Conservation (phyloP, 208 protist genomes). For the Phytomonas sp. region DNA sequence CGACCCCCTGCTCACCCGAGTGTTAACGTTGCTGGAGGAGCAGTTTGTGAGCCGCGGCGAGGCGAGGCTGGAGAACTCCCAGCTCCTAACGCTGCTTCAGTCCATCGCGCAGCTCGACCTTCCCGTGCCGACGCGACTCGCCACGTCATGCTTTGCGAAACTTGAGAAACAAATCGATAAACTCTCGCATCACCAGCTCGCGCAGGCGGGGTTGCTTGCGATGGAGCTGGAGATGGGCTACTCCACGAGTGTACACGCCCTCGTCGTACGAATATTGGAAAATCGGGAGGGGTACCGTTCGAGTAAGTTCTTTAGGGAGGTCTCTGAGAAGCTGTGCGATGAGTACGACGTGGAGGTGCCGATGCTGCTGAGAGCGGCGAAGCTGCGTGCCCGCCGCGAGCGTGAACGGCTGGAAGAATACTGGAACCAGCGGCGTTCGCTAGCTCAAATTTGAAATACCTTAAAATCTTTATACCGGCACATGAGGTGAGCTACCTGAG, state of each 20-base stretch:
- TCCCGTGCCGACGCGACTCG: slow-evolving; percentile 32
- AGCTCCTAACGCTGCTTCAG: slow-evolving; percentile 60
- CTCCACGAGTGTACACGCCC: slow-evolving; percentile 33
- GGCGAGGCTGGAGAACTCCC: slow-evolving; percentile 40
- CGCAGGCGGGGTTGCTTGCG: slow-evolving; percentile 37
- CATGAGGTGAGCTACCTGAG: background rate
- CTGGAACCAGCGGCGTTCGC: slow-evolving; percentile 10
- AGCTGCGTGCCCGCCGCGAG: slow-evolving; percentile 41
- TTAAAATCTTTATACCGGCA: background rate
- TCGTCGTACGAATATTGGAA: slow-evolving; percentile 69
- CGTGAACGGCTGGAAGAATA: slow-evolving; percentile 27
- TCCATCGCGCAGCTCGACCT: slow-evolving; percentile 38
- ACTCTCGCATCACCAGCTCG: slow-evolving; percentile 44
- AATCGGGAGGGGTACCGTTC: slow-evolving; percentile 46
- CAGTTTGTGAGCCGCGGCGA: slow-evolving; percentile 32
- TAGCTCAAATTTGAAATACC: background rate
- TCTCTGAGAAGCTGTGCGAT: slow-evolving; percentile 64
- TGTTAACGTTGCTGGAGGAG: slow-evolving; percentile 36
- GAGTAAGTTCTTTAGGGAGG: slow-evolving; percentile 23
- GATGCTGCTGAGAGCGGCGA: slow-evolving; percentile 26
- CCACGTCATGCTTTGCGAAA: slow-evolving; percentile 42
- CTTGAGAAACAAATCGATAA: slow-evolving; percentile 45
- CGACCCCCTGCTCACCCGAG: slow-evolving; percentile 29
- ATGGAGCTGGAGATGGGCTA: slow-evolving; percentile 84
- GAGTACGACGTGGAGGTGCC: slow-evolving; percentile 74